phyloP scores from a whole-genome alignment of 1,284 basidiomycete species.

The Fomitopsis palustris region DNA sequence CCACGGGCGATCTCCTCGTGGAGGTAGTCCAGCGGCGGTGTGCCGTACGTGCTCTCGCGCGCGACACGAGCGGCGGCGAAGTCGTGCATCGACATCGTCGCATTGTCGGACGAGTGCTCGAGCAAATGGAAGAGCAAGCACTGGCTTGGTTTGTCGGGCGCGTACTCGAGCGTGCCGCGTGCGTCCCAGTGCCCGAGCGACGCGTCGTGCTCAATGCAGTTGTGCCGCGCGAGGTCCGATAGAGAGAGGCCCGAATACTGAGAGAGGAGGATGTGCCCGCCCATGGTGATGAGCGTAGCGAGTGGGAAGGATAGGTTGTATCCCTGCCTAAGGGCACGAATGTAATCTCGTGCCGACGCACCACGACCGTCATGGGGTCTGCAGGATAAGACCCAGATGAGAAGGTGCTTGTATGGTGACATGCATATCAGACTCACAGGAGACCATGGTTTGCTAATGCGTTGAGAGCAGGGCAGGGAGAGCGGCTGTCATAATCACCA shows the following conservation, averaged over 20 bases:
- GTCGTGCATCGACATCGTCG: conserved; percentile 22
- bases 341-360: conserved; percentile 18
- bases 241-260: conserved; percentile 14
- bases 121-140: conserved; percentile 19
- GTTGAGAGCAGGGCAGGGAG: conserved; percentile 50
- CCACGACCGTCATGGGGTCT: conserved; percentile 26
- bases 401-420: not conserved
- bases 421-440: conserved; percentile 14
- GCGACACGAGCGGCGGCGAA: conserved; percentile 23
- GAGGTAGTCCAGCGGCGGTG: conserved; percentile 19
- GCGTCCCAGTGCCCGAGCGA: conserved; percentile 31
- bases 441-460: conserved; percentile 44
- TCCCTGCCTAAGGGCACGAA: conserved; percentile 22
- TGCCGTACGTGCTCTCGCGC: conserved; percentile 17
- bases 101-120: conserved; percentile 13
- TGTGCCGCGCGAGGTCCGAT: conserved; percentile 16
- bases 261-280: conserved; percentile 23
- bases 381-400: not conserved
- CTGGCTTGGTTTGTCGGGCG: conserved; percentile 20
- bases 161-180: conserved; percentile 20
- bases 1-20: conserved; percentile 31
- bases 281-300: conserved; percentile 23
- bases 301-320: conserved; percentile 28
- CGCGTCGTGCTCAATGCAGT: conserved; percentile 35
- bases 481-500: conserved; percentile 26